Conservation (phyloP, 2,329 filamentous ascomycete species). For the Daldinia eschscholtzii region DNA sequence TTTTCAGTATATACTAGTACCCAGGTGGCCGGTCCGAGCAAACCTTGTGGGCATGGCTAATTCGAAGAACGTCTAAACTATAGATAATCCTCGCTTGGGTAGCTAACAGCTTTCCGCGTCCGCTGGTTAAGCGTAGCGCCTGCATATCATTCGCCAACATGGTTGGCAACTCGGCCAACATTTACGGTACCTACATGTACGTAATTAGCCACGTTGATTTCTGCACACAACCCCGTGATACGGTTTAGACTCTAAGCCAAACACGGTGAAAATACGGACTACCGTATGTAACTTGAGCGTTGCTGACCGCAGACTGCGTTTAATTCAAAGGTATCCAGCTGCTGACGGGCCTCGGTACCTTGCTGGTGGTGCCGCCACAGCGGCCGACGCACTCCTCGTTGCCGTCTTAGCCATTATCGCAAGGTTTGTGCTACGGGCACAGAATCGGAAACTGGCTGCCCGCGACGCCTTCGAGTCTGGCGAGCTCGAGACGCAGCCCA, state of each 20-base stretch:
- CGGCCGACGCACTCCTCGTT: slow-evolving; percentile 72
- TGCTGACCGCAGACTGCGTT: slow-evolving; percentile 21
- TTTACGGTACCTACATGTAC: slow-evolving; percentile 63
- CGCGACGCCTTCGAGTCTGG: slow-evolving; percentile 53
- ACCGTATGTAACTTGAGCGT: background rate
- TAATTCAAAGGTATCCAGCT: slow-evolving; percentile 50
- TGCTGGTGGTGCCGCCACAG: slow-evolving; percentile 70
- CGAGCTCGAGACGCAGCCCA: slow-evolving; percentile 23
- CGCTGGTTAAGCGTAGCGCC: slow-evolving; percentile 74
- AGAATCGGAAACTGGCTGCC: slow-evolving; percentile 71
- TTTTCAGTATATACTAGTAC: background rate
- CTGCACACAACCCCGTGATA: background rate
- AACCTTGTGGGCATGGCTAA: background rate
- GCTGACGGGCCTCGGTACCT: slow-evolving; percentile 60
- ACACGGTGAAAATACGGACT: background rate
- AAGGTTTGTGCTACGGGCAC: slow-evolving; percentile 66
- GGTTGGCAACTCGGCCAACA: slow-evolving; percentile 70
- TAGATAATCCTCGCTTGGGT: slow-evolving; percentile 75
- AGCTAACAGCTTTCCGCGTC: slow-evolving; percentile 78
- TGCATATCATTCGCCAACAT: slow-evolving; percentile 76
- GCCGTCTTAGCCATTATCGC: slow-evolving; percentile 65
- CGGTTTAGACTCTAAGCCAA: background rate
- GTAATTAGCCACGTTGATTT: slow-evolving; percentile 7
- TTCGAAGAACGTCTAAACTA: background rate
- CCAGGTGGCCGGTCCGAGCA: background rate